A percentile compares a stretch with the other conserved stretches of the same genome.
Evolutionary conservation across 179 eudicot species (phyloP).

Genomic region (Corrigiola litoralis): DNA sequence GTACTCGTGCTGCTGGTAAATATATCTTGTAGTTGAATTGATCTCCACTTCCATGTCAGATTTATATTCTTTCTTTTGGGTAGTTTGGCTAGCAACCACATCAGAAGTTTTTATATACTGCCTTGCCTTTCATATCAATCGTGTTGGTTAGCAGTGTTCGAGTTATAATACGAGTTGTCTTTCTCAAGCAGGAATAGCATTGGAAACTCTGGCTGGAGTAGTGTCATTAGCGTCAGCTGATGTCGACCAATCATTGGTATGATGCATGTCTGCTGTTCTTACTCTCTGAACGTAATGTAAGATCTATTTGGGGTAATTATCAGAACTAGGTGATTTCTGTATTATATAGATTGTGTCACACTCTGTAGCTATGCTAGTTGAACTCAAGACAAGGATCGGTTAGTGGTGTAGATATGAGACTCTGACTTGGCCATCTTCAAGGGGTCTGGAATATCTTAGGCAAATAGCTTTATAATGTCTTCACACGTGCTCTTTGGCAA

Average conservation of each 20-base stretch:
- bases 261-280: slow-evolving; percentile 10
- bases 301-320: not conserved
- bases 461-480: too few species aligned
- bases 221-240: slow-evolving; percentile 67
- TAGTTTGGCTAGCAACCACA: not conserved
- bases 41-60: not conserved
- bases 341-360: not conserved
- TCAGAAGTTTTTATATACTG: not conserved
- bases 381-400: not conserved
- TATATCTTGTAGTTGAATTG: not conserved
- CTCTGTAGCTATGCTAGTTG: not conserved
- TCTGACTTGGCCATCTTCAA: not conserved
- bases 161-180: not conserved
- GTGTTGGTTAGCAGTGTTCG: not conserved
- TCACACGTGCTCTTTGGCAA: not conserved
- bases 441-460: too few species aligned
- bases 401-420: not conserved
- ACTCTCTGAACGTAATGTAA: not conserved
- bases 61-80: not conserved
- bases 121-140: not conserved
- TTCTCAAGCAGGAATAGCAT: slow-evolving; percentile 66
- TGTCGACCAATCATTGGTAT: slow-evolving; percentile 70
- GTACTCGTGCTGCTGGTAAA: slow-evolving; percentile 93
- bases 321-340: not conserved
- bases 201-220: slow-evolving; percentile 83